phyloP scores from a whole-genome alignment of 192 early-diverging fungal species.

The Kappamyces sp. region DNA sequence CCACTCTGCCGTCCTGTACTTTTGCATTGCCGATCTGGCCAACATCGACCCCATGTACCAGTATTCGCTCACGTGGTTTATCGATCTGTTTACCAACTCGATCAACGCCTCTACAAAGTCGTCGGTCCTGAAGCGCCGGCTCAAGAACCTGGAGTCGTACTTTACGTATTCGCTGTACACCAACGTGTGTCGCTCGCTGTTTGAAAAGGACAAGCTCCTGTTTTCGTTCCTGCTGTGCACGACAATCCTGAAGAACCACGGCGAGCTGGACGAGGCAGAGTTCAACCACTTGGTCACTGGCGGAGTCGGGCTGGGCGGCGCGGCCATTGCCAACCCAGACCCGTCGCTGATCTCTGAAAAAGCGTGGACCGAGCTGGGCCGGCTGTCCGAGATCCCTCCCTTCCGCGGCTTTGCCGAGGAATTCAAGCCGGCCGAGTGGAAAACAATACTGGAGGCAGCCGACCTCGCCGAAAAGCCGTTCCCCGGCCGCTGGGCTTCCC shows the following conservation, averaged over 20 bases:
- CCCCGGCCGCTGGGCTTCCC: conserved; percentile 37
- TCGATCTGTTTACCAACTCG: conserved; percentile 53
- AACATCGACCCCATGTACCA: conserved; percentile 69
- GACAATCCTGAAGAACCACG: conserved; percentile 43
- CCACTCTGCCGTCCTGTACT: conserved; percentile 54
- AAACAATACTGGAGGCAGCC: conserved; percentile 29
- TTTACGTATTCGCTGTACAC: conserved; percentile 62
- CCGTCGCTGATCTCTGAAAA: conserved; percentile 47
- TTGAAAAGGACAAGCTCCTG: conserved; percentile 63
- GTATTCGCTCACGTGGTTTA: conserved; percentile 62
- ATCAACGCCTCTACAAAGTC: conserved; percentile 51
- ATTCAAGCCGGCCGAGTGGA: conserved; percentile 46
- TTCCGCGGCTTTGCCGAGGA: conserved; percentile 48
- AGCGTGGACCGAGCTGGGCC: conserved; percentile 47
- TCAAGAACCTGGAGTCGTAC: conserved; percentile 58
- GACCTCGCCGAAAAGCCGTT: conserved; percentile 34
- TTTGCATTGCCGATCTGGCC: conserved; percentile 61
- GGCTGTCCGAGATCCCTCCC: conserved; percentile 41
- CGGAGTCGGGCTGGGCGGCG: conserved; percentile 40
- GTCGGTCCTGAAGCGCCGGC: conserved; percentile 48
- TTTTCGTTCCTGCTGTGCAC: conserved; percentile 58
- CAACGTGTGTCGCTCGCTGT: conserved; percentile 61
- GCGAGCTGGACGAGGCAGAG: conserved; percentile 47
- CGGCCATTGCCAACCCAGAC: conserved; percentile 41
- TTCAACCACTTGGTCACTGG: conserved; percentile 51